Conservation (phyloP, 768 basidiomycete species). For the Auricularia heimuer region DNA sequence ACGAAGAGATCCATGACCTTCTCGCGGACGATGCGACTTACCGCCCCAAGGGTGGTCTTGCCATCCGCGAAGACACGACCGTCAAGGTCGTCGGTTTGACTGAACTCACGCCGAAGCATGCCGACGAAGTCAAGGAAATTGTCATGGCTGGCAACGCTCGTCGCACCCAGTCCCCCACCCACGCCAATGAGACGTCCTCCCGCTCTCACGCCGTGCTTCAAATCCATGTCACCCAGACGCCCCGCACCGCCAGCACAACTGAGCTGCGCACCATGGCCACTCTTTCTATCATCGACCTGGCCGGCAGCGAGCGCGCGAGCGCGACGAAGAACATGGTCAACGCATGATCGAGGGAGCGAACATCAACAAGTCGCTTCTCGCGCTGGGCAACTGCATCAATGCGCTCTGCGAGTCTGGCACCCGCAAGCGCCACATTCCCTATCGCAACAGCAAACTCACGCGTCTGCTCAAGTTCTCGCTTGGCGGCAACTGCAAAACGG, state of each 20-base stretch:
- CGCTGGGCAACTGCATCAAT: constrained; percentile 97
- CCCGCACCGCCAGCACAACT: constrained; percentile 74
- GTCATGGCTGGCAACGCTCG: constrained; percentile 82
- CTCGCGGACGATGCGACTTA: constrained; percentile 62
- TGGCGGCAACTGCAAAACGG: constrained; percentile 97
- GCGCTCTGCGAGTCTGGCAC: constrained; percentile 93
- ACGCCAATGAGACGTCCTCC: constrained; percentile 93
- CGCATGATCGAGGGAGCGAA: constrained; percentile 98
- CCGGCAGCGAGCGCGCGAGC: constrained; percentile 93
- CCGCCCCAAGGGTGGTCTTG: constrained; percentile 72
- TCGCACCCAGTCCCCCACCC: constrained; percentile 87
- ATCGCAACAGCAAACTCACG: constrained; percentile 97
- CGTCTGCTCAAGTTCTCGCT: constrained; percentile 95
- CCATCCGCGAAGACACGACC: constrained; percentile 88
- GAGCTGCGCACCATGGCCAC: constrained; percentile 81
- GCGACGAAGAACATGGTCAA: constrained; percentile 94
- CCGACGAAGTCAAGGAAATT: constrained; percentile 90
- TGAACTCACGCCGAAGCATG: constrained; percentile 68
- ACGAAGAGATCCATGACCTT: constrained; percentile 96
- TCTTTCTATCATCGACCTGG: constrained; percentile 94
- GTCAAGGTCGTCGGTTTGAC: constrained; percentile 84
- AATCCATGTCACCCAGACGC: constrained; percentile 83
- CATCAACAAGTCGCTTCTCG: constrained; percentile 97
- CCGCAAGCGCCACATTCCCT: constrained; percentile 82
- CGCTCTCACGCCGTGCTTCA: constrained; percentile 97